Evolutionary conservation across 2,329 filamentous ascomycete genomes (phyloP), one percentile per base, ranked within the genome.

Genomic region (Arthrobotrys musiformis): DNA sequence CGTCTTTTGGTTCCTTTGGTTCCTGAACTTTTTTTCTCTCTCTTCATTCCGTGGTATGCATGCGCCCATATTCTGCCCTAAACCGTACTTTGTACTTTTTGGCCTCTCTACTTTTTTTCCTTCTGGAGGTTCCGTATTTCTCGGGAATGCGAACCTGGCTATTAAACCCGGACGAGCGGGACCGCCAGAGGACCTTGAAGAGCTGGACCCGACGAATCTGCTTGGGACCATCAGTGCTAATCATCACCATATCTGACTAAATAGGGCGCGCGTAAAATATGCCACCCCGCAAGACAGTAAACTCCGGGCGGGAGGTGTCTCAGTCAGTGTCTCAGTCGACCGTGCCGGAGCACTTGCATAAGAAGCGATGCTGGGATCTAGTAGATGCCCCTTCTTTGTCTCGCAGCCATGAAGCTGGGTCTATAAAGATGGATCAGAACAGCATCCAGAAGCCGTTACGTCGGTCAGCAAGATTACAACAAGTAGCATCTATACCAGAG

Each of bases 371-470:
- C 26, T 61, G 68, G 40, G 72, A 76, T 70, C 48, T 28, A 64
- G 37, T 44, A 56, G 64, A 58, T 44, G 50, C 48, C 28, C 56
- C 56, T 26, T 19, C 64, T 24, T 40, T 52, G 35, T 26, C 60
- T 56, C 30, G 15, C 22, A 48, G 30, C 11, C 30, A 48, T 13
- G 52, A 37, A 40, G 22, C 42, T 19, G 58, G 22, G 26, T 60
- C 72, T 76, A 76, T 76, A 76, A 76, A 76, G 64, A 76, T 64
- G 72, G 72, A 69, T 64, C 28, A 19, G 46, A 64, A 62, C 26
- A 69, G 56, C 72, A 24, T 35, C 19, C 58, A 63, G n/a, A 68
- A 76, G 58, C 56, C 72, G 50, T 61, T 70, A 60, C 63, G 72
- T 60, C 63, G 72, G 46, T 76, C 72, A 56, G 64, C 64, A 60